phyloP scores from a whole-genome alignment of 129 eudicot genomes.

The Tagetes erecta region DNA sequence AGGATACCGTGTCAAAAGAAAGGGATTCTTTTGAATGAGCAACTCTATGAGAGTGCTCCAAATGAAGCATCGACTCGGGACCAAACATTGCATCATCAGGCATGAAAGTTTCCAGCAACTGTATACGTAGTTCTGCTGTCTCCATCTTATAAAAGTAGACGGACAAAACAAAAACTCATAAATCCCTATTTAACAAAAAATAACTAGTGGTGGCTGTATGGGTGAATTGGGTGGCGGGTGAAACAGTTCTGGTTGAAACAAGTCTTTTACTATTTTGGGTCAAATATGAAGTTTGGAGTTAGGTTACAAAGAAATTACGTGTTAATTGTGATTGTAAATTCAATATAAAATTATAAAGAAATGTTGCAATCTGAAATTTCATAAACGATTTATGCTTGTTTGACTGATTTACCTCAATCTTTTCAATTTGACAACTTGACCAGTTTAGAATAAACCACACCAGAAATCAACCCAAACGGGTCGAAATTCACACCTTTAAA shows the following conservation, averaged over 20 bases:
- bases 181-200: background rate
- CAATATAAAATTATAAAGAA: background rate
- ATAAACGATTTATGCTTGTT: too few relatives aligned
- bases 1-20: conserved; percentile 72
- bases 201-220: background rate
- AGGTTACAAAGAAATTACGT: background rate
- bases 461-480: conserved; percentile 1
- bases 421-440: background rate
- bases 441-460: background rate
- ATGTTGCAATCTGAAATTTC: too few relatives aligned
- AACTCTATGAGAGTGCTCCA: conserved; percentile 55
- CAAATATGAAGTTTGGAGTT: background rate
- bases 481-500: background rate
- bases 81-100: conserved; percentile 88
- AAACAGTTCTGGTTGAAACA: background rate
- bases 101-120: conserved; percentile 64
- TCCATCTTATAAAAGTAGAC: conserved; percentile 48
- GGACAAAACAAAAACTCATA: background rate
- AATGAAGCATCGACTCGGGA: conserved; percentile 56
- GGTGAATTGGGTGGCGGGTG: background rate
- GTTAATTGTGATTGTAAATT: background rate
- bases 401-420: background rate
- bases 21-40: conserved; percentile 66
- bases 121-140: conserved; percentile 57
- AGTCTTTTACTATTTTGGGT: background rate